Evolutionary conservation across 176 grass and related monocot genomes (phyloP).

Genomic region (Dactylis glomerata): DNA sequence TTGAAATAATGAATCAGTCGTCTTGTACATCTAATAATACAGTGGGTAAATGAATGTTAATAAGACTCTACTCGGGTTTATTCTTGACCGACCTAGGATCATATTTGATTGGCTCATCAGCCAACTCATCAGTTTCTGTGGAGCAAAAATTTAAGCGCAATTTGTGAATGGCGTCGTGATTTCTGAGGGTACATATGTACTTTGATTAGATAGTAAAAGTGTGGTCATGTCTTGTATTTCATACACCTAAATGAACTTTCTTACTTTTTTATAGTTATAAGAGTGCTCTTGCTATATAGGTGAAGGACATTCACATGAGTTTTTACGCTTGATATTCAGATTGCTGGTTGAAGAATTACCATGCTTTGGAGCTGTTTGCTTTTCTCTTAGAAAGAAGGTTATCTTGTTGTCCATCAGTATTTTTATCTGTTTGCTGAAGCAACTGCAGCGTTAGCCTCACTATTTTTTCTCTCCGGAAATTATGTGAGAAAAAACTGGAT

Average conservation of each 20-base stretch:
- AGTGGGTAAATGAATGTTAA: not conserved
- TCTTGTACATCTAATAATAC: not conserved
- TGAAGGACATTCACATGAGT: slow-evolving; percentile 87
- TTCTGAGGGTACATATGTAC: not conserved
- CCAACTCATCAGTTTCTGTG: not conserved
- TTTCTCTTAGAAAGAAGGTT: slow-evolving; percentile 95
- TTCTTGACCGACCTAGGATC: not conserved
- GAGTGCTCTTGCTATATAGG: slow-evolving; percentile 42
- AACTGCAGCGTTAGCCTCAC: not conserved
- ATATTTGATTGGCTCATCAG: not conserved
- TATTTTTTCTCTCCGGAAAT: not conserved
- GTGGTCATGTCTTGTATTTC: not conserved
- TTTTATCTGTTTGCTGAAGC: not conserved
- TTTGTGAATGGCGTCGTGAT: not conserved
- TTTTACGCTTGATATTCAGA: slow-evolving; percentile 89
- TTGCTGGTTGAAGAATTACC: slow-evolving; percentile 74
- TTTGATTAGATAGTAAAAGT: not conserved
- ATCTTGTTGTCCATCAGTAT: not conserved
- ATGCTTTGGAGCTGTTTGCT: slow-evolving; percentile 95
- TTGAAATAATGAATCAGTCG: not conserved
- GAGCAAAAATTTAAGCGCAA: not conserved
- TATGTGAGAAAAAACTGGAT: slow-evolving; percentile 93
- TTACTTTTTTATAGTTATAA: not conserved
- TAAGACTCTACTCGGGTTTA: not conserved
- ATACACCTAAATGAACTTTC: slow-evolving; percentile 1